Evolutionary conservation across 441 rosid genomes (phyloP), one percentile per base, ranked within the genome.

Genomic region (Syzygium syzygioides): DNA sequence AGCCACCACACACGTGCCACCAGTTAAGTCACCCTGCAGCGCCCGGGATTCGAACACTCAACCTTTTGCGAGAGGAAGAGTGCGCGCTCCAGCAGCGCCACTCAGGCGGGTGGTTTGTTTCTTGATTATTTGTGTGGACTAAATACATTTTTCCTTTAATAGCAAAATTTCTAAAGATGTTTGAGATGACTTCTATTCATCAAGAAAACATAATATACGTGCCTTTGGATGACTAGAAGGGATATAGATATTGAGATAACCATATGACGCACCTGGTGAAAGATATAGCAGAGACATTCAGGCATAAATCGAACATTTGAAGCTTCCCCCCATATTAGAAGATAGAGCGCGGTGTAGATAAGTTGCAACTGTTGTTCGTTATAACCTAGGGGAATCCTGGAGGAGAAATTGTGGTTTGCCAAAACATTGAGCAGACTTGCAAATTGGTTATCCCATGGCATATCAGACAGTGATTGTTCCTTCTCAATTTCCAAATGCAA

Each of bases 321-420:
- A 92, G 99, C 99, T 94, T 98, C 99, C 53, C 99, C 99, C 99
- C 99, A 98, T 88, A 98, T 96, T 89, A 98, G 99, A 92, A 97
- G 97, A 93, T 96, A 98, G 76, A 98, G 96, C 14, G 95, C 94
- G 80, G 96, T 94, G 91, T 96, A 98, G 90, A 97, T 89, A 90
- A 98, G 98, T 92, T 94, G 93, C 83, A 94, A 86, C 86, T 94
- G 98, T 91, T 94, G 96, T 90, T 87, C 88, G 86, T 96, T 89
- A 88, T 89, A 90, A 92, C 88, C 87, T 87, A 76, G 55, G 25
- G 94, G 96, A 89, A 93, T 87, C 92, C 99, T 98, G 94, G 86
- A 92, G 54, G 87, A 79, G 59, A 87, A 90, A 20, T 13, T 23
- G 59, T 19, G 50, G 1, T 54, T 32, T 30, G 28, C 60, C n/a